Evolutionary conservation across 2,329 filamentous ascomycete genomes (phyloP).

Genomic region (Fusarium tricinctum): DNA sequence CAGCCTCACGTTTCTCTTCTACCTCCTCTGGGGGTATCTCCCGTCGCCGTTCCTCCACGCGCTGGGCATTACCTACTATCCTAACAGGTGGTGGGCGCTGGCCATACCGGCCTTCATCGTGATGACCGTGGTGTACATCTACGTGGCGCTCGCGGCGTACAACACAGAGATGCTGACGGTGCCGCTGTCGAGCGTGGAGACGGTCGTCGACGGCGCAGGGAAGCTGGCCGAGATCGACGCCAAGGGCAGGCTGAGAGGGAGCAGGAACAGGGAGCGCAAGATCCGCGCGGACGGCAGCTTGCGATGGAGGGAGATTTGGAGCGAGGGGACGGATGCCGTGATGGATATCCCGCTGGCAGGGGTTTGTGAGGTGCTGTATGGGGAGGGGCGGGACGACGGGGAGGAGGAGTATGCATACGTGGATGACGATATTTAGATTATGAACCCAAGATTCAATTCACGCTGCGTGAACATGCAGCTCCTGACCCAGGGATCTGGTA

Average conservation of each 20-base stretch:
- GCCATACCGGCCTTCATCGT: constrained; percentile 93
- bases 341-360: constrained; percentile 97
- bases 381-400: constrained; percentile 62
- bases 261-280: constrained; percentile 55
- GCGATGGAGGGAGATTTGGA: constrained; percentile 89
- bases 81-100: constrained; percentile 97
- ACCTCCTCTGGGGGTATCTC: constrained; percentile 87
- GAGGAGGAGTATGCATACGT: constrained; percentile 47
- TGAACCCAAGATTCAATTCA: not conserved
- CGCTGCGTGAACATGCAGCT: not conserved
- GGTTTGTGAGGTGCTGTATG: constrained; percentile 95
- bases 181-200: constrained; percentile 83
- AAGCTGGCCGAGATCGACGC: constrained; percentile 86
- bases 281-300: constrained; percentile 56
- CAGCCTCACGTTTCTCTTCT: constrained; percentile 81
- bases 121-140: constrained; percentile 90
- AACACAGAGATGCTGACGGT: constrained; percentile 92
- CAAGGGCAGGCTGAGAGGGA: constrained; percentile 67
- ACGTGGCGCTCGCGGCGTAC: constrained; percentile 90
- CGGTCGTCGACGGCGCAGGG: constrained; percentile 90
- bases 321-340: constrained; percentile 92
- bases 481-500: not conserved
- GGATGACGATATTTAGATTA: constrained; percentile 20
- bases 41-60: constrained; percentile 92
- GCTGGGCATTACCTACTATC: constrained; percentile 96